Evolutionary conservation across 768 basidiomycete species (phyloP).

Genomic region (Lactarius sanguifluus): DNA sequence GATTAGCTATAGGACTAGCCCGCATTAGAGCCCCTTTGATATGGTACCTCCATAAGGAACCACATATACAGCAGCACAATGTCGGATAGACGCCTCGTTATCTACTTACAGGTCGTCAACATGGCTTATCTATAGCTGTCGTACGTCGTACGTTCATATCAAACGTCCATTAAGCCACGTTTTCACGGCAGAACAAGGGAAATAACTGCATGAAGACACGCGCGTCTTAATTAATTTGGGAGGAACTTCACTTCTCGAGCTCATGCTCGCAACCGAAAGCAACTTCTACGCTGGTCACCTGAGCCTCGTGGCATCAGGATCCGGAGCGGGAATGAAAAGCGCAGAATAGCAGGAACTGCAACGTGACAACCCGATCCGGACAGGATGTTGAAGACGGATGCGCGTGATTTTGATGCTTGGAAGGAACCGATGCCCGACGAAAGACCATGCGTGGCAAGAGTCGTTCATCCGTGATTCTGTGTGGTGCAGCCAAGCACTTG

Average conservation of each 20-base stretch:
- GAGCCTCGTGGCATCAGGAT: conserved; percentile 1
- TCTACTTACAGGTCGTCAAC: conserved; percentile 4
- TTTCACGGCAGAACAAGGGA: conserved; percentile 9
- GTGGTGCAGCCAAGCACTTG: neutral
- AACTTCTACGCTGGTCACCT: conserved; percentile 14
- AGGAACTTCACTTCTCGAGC: conserved; percentile 9
- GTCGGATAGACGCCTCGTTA: conserved; percentile 1
- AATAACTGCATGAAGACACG: conserved; percentile 1
- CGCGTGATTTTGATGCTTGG: neutral
- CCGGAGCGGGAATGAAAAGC: conserved; percentile 18
- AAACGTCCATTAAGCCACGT: conserved; percentile 16
- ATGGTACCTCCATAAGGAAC: conserved; percentile 4
- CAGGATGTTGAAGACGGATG: neutral
- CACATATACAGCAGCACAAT: neutral
- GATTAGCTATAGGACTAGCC: conserved; percentile 15
- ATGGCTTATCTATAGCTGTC: conserved; percentile 16
- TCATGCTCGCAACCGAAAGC: conserved; percentile 9
- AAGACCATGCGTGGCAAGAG: neutral
- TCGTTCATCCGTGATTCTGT: neutral
- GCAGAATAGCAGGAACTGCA: neutral
- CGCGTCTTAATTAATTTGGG: neutral
- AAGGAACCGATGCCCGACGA: neutral
- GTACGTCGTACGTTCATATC: conserved; percentile 1
- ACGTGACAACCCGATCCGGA: conserved; percentile 13
- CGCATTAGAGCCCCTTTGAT: conserved; percentile 12